Evolutionary conservation across 2,329 filamentous ascomycete genomes (phyloP).

Genomic region (Eutypella sp.): DNA sequence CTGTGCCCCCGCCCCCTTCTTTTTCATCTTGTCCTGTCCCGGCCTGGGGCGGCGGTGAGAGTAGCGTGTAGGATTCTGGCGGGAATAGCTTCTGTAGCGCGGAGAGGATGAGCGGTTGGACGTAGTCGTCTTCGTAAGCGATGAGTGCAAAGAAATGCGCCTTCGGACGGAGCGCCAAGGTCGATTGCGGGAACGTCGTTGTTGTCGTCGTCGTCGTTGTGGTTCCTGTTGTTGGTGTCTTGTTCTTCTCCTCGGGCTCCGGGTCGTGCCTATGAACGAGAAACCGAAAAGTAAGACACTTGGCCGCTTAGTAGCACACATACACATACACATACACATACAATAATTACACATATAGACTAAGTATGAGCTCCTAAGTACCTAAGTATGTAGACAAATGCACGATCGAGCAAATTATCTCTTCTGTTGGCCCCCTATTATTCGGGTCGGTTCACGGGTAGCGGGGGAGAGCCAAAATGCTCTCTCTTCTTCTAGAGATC

Average conservation of each 20-base stretch:
- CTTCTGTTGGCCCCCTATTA: no score
- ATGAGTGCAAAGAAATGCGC: conserved; percentile 64
- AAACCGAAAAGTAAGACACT: conserved; percentile 12
- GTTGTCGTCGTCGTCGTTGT: no score
- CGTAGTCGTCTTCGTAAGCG: conserved; percentile 82
- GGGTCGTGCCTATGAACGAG: conserved; percentile 16
- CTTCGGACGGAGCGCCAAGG: conserved; percentile 18
- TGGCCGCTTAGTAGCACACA: conserved; percentile 2
- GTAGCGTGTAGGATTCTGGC: conserved; percentile 46
- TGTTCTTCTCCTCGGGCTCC: conserved; percentile 8
- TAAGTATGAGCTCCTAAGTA: conserved; percentile 12
- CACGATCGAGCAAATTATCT: no score
- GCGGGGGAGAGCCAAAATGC: no score
- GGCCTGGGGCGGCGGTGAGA: conserved; percentile 30
- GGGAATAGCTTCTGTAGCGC: conserved; percentile 64
- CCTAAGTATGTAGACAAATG: not conserved
- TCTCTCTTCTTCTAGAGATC: no score
- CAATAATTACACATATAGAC: not conserved
- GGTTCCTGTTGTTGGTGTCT: no score
- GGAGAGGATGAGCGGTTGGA: conserved; percentile 75
- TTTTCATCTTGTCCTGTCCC: no score
- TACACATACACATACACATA: not conserved
- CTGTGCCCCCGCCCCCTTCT: conserved; percentile 12
- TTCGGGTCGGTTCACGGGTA: no score
- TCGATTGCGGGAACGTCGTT: conserved; percentile 10